These are phyloP conservation scores for Lodderomyces elongisporus DNA, from an alignment of 1,139 yeast species.

Conservation along the genomic window DNA sequence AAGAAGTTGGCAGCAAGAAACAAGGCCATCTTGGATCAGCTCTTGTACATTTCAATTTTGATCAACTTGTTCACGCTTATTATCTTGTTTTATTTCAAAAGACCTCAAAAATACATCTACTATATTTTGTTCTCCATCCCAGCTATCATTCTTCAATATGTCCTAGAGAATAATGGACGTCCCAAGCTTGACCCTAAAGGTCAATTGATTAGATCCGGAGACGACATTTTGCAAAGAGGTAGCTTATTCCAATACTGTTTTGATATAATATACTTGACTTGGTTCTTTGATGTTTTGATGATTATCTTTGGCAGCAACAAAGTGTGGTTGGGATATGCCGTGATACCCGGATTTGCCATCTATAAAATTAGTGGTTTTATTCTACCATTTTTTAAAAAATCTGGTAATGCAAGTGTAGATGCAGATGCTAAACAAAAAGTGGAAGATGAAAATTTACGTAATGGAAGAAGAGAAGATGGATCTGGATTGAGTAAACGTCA, in stretches of 20 bases:
- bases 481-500: slow-evolving; percentile 43
- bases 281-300: slow-evolving; percentile 55
- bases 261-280: slow-evolving; percentile 69
- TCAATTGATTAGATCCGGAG: slow-evolving; percentile 50
- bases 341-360: slow-evolving; percentile 47
- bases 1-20: slow-evolving; percentile 69
- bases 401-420: slow-evolving; percentile 3
- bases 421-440: neutral
- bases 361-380: slow-evolving; percentile 42
- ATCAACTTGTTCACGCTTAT: slow-evolving; percentile 41
- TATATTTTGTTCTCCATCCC: slow-evolving; percentile 58
- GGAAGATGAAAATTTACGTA: neutral
- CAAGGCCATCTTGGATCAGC: slow-evolving; percentile 45
- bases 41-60: slow-evolving; percentile 45
- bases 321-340: slow-evolving; percentile 55
- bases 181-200: slow-evolving; percentile 44
- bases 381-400: slow-evolving; percentile 18
- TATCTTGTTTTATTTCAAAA: slow-evolving; percentile 36
- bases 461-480: slow-evolving; percentile 1
- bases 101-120: slow-evolving; percentile 52
- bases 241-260: slow-evolving; percentile 66
- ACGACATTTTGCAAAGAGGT: slow-evolving; percentile 62
- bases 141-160: slow-evolving; percentile 48
- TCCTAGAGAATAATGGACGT: slow-evolving; percentile 62
- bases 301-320: slow-evolving; percentile 51